These are phyloP conservation scores for Lasiodiplodia gonubiensis DNA, from an alignment of 2,329 filamentous ascomycete genomes.

Conservation along the genomic window DNA sequence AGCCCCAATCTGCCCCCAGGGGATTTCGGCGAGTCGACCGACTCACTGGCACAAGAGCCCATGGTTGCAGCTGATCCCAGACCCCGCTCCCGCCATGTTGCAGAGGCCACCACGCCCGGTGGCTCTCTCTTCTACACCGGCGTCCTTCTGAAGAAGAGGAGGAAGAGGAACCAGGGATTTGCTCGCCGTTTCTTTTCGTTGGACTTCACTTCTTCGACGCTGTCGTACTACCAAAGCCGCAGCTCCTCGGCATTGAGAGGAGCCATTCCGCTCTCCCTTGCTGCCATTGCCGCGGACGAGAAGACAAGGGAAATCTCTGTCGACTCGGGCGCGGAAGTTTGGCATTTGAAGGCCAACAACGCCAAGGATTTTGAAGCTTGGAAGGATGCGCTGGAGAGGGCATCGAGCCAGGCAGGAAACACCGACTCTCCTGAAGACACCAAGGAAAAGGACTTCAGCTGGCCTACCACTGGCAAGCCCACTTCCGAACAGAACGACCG, in stretches of 20 bases:
- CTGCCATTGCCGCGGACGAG: slow-evolving; percentile 88
- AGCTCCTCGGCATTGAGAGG: slow-evolving; percentile 91
- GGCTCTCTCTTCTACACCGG: slow-evolving; percentile 75
- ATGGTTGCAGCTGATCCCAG: slow-evolving; percentile 46
- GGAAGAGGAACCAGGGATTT: slow-evolving; percentile 93
- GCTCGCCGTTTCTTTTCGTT: slow-evolving; percentile 94
- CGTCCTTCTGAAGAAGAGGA: slow-evolving; percentile 82
- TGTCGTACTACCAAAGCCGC: slow-evolving; percentile 95
- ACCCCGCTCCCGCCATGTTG: slow-evolving; percentile 45
- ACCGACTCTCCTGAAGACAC: slow-evolving; percentile 38
- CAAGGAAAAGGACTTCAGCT: slow-evolving; percentile 37
- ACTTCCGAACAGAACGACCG: slow-evolving; percentile 66
- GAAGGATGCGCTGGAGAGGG: slow-evolving; percentile 83
- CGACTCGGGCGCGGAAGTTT: slow-evolving; percentile 94
- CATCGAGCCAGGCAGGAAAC: slow-evolving; percentile 62
- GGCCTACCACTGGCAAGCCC: slow-evolving; percentile 33
- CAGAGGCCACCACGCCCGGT: slow-evolving; percentile 33
- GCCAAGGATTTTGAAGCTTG: slow-evolving; percentile 86
- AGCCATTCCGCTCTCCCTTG: slow-evolving; percentile 88
- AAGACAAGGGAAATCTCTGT: slow-evolving; percentile 90
- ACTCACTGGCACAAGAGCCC: slow-evolving; percentile 53
- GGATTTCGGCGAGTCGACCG: slow-evolving; percentile 59
- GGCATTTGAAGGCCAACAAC: slow-evolving; percentile 87
- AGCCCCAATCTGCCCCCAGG: slow-evolving; percentile 50
- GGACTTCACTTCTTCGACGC: slow-evolving; percentile 89